These are phyloP conservation scores for Claviceps purpurea DNA, from an alignment of 2,329 filamentous ascomycete genomes.

Conservation along the genomic window DNA sequence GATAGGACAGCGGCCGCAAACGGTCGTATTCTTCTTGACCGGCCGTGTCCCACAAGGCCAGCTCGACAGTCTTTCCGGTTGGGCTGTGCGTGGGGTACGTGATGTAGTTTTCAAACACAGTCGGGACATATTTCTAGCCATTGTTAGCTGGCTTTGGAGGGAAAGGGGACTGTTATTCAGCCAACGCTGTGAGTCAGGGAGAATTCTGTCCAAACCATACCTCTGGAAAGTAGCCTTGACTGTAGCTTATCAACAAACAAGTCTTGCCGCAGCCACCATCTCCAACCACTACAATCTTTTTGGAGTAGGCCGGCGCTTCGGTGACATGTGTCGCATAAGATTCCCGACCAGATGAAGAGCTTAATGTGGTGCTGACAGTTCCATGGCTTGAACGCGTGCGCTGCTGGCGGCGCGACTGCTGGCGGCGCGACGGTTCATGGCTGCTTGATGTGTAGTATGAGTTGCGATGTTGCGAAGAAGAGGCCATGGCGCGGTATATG, in stretches of 20 bases:
- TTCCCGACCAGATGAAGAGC: conserved; percentile 59
- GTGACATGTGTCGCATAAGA: conserved; percentile 76
- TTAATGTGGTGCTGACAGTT: conserved; percentile 76
- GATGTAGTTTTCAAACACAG: conserved; percentile 99
- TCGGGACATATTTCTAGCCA: conserved; percentile 92
- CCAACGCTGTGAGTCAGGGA: too few relatives aligned
- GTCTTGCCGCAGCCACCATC: conserved; percentile 98
- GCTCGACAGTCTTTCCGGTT: conserved; percentile 86
- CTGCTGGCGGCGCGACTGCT: conserved; percentile 31
- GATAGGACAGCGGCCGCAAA: conserved; percentile 87
- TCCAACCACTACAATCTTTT: conserved; percentile 98
- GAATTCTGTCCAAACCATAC: conserved; percentile 34
- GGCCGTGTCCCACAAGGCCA: conserved; percentile 96
- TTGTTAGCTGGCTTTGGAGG: background rate
- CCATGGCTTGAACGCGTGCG: conserved; percentile 69
- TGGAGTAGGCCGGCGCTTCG: conserved; percentile 84
- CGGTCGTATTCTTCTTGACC: conserved; percentile 98
- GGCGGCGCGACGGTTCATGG: conserved; percentile 26
- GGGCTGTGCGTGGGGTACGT: conserved; percentile 83
- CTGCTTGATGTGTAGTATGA: conserved; percentile 33
- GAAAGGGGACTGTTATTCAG: too few relatives aligned
- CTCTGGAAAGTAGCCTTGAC: conserved; percentile 97
- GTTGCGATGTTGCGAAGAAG: conserved; percentile 37
- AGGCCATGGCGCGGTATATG: conserved; percentile 27
- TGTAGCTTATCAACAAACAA: conserved; percentile 95